These are phyloP conservation scores for Pestalotiopsis sp. DNA, from an alignment of 2,329 filamentous ascomycete genomes.

Conservation along the genomic window DNA sequence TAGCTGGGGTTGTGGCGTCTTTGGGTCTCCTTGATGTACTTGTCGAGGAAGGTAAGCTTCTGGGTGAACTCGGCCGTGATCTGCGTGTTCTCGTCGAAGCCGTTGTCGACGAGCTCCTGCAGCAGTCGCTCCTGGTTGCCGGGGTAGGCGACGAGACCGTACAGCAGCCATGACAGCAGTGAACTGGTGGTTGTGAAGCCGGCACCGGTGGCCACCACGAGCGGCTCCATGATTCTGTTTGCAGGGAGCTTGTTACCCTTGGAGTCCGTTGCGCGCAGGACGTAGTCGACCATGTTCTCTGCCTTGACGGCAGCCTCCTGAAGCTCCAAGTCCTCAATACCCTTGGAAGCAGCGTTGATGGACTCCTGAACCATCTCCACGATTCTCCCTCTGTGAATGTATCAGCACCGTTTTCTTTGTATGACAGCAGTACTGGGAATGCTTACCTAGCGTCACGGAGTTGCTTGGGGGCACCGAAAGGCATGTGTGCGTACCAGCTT, in stretches of 20 bases:
- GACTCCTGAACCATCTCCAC: slow-evolving; percentile 40
- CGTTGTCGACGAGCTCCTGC: slow-evolving; percentile 59
- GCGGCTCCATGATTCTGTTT: slow-evolving; percentile 38
- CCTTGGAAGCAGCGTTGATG: slow-evolving; percentile 40
- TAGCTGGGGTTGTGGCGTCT: slow-evolving; percentile 63
- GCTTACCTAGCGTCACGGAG: slow-evolving; percentile 35
- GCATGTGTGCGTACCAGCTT: slow-evolving; percentile 58
- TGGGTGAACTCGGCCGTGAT: slow-evolving; percentile 51
- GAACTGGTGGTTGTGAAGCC: slow-evolving; percentile 65
- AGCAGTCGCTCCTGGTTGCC: slow-evolving; percentile 60
- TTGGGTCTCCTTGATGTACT: slow-evolving; percentile 64
- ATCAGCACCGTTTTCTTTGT: background rate
- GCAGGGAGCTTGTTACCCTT: slow-evolving; percentile 57
- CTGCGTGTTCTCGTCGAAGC: slow-evolving; percentile 43
- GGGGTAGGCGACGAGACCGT: slow-evolving; percentile 53
- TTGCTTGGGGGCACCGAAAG: slow-evolving; percentile 58
- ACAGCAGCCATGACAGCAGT: slow-evolving; percentile 61
- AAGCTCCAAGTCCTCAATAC: slow-evolving; percentile 41
- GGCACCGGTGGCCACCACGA: slow-evolving; percentile 57
- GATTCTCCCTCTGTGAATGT: slow-evolving; percentile 28
- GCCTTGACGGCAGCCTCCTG: slow-evolving; percentile 54
- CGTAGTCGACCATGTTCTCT: slow-evolving; percentile 52
- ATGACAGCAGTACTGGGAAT: background rate
- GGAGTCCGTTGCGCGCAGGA: slow-evolving; percentile 53
- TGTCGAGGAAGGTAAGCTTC: slow-evolving; percentile 55